A percentile compares a stretch with the other conserved stretches of the same genome.
phyloP scores from a whole-genome alignment of 495 filamentous ascomycete species.

The Hypoxylon subgilvum region DNA sequence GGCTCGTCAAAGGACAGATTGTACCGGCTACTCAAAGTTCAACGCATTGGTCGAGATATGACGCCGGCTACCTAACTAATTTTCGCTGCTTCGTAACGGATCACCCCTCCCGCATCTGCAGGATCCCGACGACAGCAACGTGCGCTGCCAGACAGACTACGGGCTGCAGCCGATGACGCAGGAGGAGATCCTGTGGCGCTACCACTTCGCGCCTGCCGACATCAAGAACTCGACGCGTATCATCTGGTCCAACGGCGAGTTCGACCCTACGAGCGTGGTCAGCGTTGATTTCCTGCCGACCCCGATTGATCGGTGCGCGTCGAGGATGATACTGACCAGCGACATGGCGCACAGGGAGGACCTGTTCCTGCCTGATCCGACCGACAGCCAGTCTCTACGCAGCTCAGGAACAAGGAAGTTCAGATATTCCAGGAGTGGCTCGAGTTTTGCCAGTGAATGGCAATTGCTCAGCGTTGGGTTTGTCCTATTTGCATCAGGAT shows the following conservation, averaged over 20 bases:
- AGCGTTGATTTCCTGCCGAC: constrained; percentile 16
- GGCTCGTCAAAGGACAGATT: too few relatives aligned
- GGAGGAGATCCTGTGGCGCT: constrained; percentile 5
- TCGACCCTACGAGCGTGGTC: constrained; percentile 3
- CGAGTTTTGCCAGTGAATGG: neutral
- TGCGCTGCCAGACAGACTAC: constrained; percentile 2
- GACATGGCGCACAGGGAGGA: constrained; percentile 19
- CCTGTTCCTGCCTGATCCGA: constrained; percentile 1
- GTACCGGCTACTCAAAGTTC: too few relatives aligned
- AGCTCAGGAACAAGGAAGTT: constrained; percentile 8
- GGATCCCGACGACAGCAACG: too few relatives aligned
- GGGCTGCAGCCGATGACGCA: constrained; percentile 8
- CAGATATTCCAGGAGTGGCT: constrained; percentile 23
- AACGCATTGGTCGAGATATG: too few relatives aligned
- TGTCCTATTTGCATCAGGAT: too few relatives aligned
- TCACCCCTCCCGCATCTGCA: too few relatives aligned
- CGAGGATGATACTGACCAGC: constrained; percentile 20
- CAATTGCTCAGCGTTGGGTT: too few relatives aligned
- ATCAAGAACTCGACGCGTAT: constrained; percentile 15
- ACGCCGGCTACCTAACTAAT: too few relatives aligned
- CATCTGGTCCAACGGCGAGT: constrained; percentile 18
- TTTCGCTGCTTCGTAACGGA: neutral
- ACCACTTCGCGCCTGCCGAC: constrained; percentile 9
- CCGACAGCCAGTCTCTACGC: constrained; percentile 4
- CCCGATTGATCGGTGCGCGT: constrained; percentile 1